Evolutionary conservation across 2,329 filamentous ascomycete genomes (phyloP), one percentile per base, ranked within the genome.

Genomic region (Aspergillaceae sp.): DNA sequence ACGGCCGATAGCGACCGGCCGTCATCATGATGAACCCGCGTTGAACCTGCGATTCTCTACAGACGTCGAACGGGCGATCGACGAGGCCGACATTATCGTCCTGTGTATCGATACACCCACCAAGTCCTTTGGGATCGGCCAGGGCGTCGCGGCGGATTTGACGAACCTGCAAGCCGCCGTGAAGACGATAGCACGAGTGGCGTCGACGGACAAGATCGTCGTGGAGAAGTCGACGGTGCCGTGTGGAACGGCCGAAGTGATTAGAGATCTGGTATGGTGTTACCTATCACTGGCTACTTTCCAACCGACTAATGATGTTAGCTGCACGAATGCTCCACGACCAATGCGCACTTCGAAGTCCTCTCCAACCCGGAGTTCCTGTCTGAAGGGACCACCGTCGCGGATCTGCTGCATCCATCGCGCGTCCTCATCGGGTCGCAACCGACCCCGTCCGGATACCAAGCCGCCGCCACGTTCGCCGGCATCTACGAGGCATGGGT

Each of bases 201-300:
- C 85, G 5, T 79, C 75, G 30, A 70, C 75, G 29, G 82, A 81
- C 45, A 80, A 83, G 47, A 86, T 89, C 46, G 79, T 91, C 41
- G 86, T 90, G 7, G 86, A 90, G 69, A 91, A 90, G 70, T 84
- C 80, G 44, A 91, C 86, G 0, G 86, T 90, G 29, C 86, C 86
- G 3, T 87, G 83, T 62, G 74, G 82, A 51, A 88, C 86, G 5
- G 83, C 84, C 1, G 76, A 86, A 54, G 76, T 80, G 42, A 80
- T 89, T 32, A 74, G 78, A 56, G 77, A 83, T 51, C 86, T 82
- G 52, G 80, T 87, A 66, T 66, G 76, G 41, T 29, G 48, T 11
- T 33, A 30, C 36, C 29, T 35, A 10, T 11, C 44, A 19, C 19
- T 19, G 19, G 19, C 19, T 19, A 19, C 2, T 19, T 19, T 19